These are phyloP conservation scores for Mycena vulgaris DNA, from an alignment of 768 basidiomycete species.

Conservation along the genomic window DNA sequence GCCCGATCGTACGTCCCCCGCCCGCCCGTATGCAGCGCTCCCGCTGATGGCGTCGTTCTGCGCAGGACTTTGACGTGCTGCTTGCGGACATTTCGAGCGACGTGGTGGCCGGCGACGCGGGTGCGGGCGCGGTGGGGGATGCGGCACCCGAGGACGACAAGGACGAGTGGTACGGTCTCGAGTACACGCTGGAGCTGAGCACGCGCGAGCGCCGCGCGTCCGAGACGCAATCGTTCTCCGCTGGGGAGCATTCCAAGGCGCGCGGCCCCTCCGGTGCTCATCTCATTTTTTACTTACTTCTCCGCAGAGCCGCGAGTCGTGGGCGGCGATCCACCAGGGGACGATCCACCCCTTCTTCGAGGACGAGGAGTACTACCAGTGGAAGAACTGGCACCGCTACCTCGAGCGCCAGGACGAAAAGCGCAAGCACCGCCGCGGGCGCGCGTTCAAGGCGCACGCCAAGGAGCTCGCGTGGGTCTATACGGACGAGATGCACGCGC, in stretches of 20 bases:
- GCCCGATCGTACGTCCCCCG: constrained; percentile 42
- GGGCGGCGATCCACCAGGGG: constrained; percentile 59
- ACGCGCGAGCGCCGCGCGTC: constrained; percentile 53
- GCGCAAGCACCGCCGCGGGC: constrained; percentile 48
- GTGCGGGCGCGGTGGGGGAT: too few relatives aligned
- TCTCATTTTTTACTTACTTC: neutral
- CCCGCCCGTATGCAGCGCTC: neutral
- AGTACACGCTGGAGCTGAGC: constrained; percentile 61
- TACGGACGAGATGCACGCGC: constrained; percentile 53
- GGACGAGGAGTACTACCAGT: constrained; percentile 59
- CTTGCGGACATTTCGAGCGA: constrained; percentile 40
- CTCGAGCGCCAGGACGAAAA: constrained; percentile 57
- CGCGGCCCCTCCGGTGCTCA: constrained; percentile 2
- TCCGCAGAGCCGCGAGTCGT: constrained; percentile 60
- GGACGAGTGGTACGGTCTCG: constrained; percentile 61
- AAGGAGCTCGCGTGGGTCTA: constrained; percentile 53
- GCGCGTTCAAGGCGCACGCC: constrained; percentile 51
- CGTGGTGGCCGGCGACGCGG: neutral
- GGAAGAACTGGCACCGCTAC: constrained; percentile 63
- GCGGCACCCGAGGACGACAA: constrained; percentile 43
- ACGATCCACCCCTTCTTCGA: constrained; percentile 55
- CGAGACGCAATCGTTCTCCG: constrained; percentile 45
- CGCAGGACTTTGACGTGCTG: constrained; percentile 41
- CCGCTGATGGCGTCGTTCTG: constrained; percentile 6
- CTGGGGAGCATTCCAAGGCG: constrained; percentile 61